Base-by-base conservation (phyloP, 163 green algal species). In the Chlorella variabilis region DNA sequence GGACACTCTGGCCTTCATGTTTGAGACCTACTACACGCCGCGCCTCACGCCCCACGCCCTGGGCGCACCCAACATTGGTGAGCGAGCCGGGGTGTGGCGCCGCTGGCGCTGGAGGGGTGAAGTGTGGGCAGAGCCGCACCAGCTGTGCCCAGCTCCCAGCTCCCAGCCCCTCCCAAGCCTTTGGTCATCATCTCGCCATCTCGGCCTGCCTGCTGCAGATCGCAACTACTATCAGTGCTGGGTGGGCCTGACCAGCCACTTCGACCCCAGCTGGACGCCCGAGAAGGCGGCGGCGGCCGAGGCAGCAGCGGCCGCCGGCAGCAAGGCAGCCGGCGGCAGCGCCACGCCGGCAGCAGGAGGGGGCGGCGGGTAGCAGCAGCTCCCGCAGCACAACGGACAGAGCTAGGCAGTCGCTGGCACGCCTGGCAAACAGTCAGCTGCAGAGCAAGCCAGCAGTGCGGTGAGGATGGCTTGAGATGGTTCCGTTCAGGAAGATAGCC, bases 1-100 rank as follows among this genome's bases (percentile, higher is more conserved):
- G 58, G 85, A 92, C 78, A 94, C 89, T 2, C 87, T 98, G 33
- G 94, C 94, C 0, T 98, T 98, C 84, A 98, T 98, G 93, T 96
- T 95, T 84, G 92, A 96, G 87, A 87, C 81, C 21, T 76, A 67
- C 45, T 75, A 80, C 68, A 71, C 85, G 13, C 65, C 86, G 48
- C 48, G 93, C 25, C 81, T 98, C 39, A 97, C 93, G 27, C 63
- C 87, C 23, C 77, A 85, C 21, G 94, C 93, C 0, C 80, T 98
- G 65, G 83, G 78, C 21, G 91, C 88, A 0, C 80, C 91, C 0
- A 87, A 91, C 76, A 84, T 97, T 18, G 71, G 71, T 79, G 54
- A n/a, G 45, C 11, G 45, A 54, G 63, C 63, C 33, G 2, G 18
- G 6, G 29, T 5, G 31, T 42, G 31, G 5, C 31, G 61, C 41